phyloP scores from a whole-genome alignment of 371 early-diverging fungal species.

The Dinochytrium kinnereticum region DNA sequence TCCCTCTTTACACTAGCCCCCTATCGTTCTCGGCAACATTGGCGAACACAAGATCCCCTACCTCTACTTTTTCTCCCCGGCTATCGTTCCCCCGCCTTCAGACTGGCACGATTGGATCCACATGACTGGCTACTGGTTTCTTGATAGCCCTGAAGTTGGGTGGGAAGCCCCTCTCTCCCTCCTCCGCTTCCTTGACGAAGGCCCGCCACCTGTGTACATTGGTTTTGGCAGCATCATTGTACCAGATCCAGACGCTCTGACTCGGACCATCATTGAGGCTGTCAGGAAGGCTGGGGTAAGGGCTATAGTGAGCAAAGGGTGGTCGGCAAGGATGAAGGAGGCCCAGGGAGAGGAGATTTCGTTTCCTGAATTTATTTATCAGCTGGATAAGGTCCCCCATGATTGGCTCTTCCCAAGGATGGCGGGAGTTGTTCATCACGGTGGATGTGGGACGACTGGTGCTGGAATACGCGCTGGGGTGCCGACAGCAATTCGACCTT shows the following conservation, averaged over 20 bases:
- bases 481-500: conserved; percentile 66
- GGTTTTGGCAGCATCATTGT: conserved; percentile 87
- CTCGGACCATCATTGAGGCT: conserved; percentile 67
- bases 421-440: conserved; percentile 80
- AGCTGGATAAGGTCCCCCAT: conserved; percentile 59
- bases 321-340: conserved; percentile 55
- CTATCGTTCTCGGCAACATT: conserved; percentile 63
- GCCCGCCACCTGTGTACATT: conserved; percentile 76
- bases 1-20: conserved; percentile 41
- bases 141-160: conserved; percentile 64
- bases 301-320: conserved; percentile 80
- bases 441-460: conserved; percentile 85
- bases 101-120: conserved; percentile 86
- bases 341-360: conserved; percentile 1
- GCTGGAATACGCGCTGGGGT: conserved; percentile 78
- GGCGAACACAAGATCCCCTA: conserved; percentile 70
- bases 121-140: conserved; percentile 81
- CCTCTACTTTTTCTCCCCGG: conserved; percentile 76
- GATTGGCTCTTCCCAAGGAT: conserved; percentile 83
- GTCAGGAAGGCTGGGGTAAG: conserved; percentile 69
- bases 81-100: conserved; percentile 70
- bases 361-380: conserved; percentile 25
- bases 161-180: conserved; percentile 61
- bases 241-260: conserved; percentile 73
- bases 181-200: conserved; percentile 60